Evolutionary conservation across 1,284 basidiomycete species (phyloP).

Genomic region (Hypsizygus ulmarius): DNA sequence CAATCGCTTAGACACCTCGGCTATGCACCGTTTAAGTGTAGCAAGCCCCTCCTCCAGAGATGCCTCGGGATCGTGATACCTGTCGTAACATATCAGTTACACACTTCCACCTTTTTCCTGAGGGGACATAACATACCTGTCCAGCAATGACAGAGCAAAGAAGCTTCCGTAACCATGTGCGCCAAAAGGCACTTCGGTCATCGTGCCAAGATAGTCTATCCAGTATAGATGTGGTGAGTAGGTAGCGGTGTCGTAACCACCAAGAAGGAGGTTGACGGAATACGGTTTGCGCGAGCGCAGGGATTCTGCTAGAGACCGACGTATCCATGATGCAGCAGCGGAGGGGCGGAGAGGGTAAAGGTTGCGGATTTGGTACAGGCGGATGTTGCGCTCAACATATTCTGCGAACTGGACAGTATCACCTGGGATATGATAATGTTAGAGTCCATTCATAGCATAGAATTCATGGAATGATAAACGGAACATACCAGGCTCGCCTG

Average conservation of each 20-base stretch:
- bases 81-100: constrained; percentile 27
- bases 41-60: constrained; percentile 83
- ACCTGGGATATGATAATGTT: constrained; percentile 44
- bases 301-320: constrained; percentile 85
- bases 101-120: background rate
- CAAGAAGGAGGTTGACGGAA: constrained; percentile 89
- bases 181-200: constrained; percentile 87
- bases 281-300: constrained; percentile 89
- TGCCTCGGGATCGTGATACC: constrained; percentile 85
- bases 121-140: constrained; percentile 55
- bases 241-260: constrained; percentile 80
- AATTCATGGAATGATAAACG: constrained; percentile 1
- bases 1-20: constrained; percentile 85
- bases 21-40: constrained; percentile 81
- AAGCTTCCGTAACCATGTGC: constrained; percentile 96
- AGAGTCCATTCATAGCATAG: background rate
- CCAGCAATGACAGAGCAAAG: constrained; percentile 90
- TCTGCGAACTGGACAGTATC: constrained; percentile 98
- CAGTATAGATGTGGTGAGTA: constrained; percentile 84
- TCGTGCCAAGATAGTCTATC: constrained; percentile 94
- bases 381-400: constrained; percentile 93
- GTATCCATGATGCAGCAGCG: constrained; percentile 93
- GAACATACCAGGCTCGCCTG: constrained; percentile 83
- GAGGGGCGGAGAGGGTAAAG: constrained; percentile 86
- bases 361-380: constrained; percentile 95